Evolutionary conservation across 148 eudicot species (phyloP).

Genomic region (Selenicereus undatus): DNA sequence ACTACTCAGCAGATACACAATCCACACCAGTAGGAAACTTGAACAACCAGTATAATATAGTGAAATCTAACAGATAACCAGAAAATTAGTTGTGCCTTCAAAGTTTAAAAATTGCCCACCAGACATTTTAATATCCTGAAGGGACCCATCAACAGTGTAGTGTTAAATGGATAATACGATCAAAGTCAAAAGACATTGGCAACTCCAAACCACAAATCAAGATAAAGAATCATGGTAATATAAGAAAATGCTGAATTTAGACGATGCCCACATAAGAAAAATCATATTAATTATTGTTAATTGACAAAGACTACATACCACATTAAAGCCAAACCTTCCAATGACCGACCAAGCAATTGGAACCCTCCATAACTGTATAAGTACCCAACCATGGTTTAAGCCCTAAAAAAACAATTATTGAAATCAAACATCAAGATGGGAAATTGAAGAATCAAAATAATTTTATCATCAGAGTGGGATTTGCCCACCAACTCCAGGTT

Average conservation of each 20-base stretch:
- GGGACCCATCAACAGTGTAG: constrained; percentile 28
- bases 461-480: background rate
- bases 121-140: constrained; percentile 6
- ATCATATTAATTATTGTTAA: constrained; percentile 17
- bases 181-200: constrained; percentile 13
- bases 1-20: background rate
- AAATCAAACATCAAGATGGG: constrained; percentile 13
- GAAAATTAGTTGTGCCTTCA: background rate
- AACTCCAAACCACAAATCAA: constrained; percentile 23
- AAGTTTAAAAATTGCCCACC: constrained; percentile 19
- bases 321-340: constrained; percentile 5
- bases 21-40: constrained; percentile 15
- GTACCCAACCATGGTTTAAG: constrained; percentile 8
- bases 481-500: constrained; percentile 19
- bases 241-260: constrained; percentile 16
- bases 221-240: constrained; percentile 15
- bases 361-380: constrained; percentile 5
- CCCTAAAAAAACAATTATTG: background rate
- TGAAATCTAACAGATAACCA: constrained; percentile 11
- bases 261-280: constrained; percentile 21
- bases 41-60: constrained; percentile 1
- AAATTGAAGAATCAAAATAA: background rate
- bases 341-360: constrained; percentile 19
- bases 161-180: constrained; percentile 18
- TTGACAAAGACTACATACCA: constrained; percentile 18